Base-by-base conservation (phyloP, 1,284 basidiomycete species). In the Melampsora americana region DNA sequence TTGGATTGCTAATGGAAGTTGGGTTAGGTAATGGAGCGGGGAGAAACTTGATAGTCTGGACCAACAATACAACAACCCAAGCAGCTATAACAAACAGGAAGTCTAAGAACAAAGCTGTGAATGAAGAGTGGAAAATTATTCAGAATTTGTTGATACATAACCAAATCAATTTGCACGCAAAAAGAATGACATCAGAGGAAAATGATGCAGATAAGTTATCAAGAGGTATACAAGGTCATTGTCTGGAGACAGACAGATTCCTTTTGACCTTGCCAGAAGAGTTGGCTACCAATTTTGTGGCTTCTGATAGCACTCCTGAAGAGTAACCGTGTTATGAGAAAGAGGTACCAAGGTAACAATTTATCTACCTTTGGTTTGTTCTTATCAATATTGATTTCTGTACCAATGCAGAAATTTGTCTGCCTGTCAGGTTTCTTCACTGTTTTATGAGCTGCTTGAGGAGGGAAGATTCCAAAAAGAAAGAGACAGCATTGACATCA, bases 181-280 rank as follows among this genome's bases (percentile, higher is more conserved):
- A 53, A 48, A 69, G 44, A 5, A 46, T 69, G 1, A 69, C 18
- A 0, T 69, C 46, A 1, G 4, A 69, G 2, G 68, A 69, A 26
- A 69, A 69, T 42, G 42, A 4, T 6, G 68, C 68, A 39, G 68
- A 69, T 42, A 28, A 23, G 9, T 23, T 69, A 28, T 69, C 68
- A 7, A 5, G 53, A 18, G 67, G 67, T 16, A 23, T 39, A 2
- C 1, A 26, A 2, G 32, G n/a, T 14, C 12, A n/a, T 2, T 53
- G 28, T 46, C 18, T n/a, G 5, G 18, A 18, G n/a, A 30, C 7
- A 11, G 2, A 26, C 23, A 20, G 50, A 26, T n/a, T 68, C 9
- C 7, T 26, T 6, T 7, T 68, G 3, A 28, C 3, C 18, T 16
- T 68, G 50, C 66, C 66, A 26, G 18, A 32, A 30, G 50, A 68